These are phyloP conservation scores for Fusarium siculi DNA, from an alignment of 2,329 filamentous ascomycete species.

Conservation along the genomic window DNA sequence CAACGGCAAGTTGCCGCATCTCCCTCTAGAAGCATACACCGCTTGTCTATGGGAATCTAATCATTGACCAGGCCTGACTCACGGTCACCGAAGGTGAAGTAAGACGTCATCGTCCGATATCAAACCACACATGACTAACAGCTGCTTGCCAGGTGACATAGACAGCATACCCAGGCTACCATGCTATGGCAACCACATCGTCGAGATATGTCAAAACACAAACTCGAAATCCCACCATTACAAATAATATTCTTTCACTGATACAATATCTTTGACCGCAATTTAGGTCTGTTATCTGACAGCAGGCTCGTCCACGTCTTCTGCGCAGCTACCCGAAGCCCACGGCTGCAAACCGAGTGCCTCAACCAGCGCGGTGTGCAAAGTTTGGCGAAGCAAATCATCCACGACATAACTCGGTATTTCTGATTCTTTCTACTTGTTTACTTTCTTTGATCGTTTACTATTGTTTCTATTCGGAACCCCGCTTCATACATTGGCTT, in stretches of 20 bases:
- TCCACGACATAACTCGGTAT: background rate
- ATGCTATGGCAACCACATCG: background rate
- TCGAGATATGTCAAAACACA: background rate
- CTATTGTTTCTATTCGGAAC: background rate
- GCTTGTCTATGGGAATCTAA: background rate
- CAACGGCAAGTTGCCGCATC: background rate
- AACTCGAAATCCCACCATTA: background rate
- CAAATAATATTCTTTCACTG: background rate
- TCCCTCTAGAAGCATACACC: background rate
- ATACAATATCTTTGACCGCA: constrained; percentile 12
- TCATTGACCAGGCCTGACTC: background rate
- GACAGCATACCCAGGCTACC: background rate
- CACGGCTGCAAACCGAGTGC: constrained; percentile 12
- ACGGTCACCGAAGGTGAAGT: background rate
- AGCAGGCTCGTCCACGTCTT: background rate
- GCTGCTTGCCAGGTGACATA: constrained; percentile 19
- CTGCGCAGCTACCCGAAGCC: constrained; percentile 30
- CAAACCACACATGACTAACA: background rate
- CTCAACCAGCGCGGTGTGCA: background rate
- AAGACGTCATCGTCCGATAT: background rate
- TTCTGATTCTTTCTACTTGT: background rate
- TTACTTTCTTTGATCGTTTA: background rate
- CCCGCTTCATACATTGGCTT: constrained; percentile 4
- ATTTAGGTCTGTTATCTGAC: background rate
- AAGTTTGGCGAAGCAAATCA: constrained; percentile 8